These are phyloP conservation scores for Paecilomyces variotii DNA, from an alignment of 2,329 filamentous ascomycete species.

Conservation along the genomic window DNA sequence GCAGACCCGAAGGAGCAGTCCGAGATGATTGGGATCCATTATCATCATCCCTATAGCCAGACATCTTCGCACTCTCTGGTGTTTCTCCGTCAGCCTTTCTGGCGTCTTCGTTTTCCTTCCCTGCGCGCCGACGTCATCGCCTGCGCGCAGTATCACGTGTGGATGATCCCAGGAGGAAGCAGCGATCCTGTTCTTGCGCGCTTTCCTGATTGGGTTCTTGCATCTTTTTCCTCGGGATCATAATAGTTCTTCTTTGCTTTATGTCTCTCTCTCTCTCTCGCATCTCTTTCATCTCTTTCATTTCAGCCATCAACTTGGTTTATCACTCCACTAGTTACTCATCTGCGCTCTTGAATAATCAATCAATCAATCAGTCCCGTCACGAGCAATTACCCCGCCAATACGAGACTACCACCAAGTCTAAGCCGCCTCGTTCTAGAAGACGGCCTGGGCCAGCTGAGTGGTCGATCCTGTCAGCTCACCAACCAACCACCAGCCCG, in stretches of 20 bases:
- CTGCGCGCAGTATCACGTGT: not conserved
- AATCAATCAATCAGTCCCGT: not conserved
- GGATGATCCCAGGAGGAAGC: not conserved
- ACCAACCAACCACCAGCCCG: not conserved
- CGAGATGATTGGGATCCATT: too few relatives aligned
- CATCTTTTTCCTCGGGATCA: not conserved
- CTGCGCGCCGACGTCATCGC: not conserved
- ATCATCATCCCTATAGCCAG: not conserved
- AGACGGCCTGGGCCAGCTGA: constrained; percentile 1
- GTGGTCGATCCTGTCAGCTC: constrained; percentile 2
- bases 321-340: not conserved
- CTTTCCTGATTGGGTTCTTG: not conserved
- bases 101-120: not conserved
- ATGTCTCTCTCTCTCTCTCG: constrained; percentile 1
- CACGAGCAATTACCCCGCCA: not conserved
- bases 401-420: not conserved
- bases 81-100: not conserved
- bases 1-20: not conserved
- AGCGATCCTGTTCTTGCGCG: not conserved
- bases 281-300: not conserved
- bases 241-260: constrained; percentile 4
- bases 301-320: not conserved
- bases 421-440: not conserved
- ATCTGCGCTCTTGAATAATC: not conserved
- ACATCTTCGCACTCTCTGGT: not conserved